A percentile compares a stretch with the other conserved stretches of the same genome.
Evolutionary conservation across 1,139 yeast species (phyloP).

Genomic region (Blastobotrys illinoisensis): DNA sequence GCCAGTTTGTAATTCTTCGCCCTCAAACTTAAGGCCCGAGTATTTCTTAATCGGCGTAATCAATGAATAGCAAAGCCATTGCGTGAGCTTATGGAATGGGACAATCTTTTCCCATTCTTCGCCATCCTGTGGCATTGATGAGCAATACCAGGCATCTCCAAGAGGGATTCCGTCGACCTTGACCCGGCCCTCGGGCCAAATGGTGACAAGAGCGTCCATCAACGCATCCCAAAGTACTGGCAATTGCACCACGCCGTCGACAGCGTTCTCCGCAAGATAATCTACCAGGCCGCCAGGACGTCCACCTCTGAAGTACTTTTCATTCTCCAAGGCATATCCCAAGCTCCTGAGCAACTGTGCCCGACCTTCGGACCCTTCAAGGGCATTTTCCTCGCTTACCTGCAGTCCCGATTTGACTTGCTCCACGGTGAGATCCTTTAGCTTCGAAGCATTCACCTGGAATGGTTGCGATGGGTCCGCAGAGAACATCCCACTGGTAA

Average conservation of each 20-base stretch:
- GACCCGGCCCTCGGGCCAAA: conserved; percentile 58
- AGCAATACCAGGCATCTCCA: conserved; percentile 55
- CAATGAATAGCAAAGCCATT: conserved; percentile 57
- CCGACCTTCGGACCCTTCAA: conserved; percentile 51
- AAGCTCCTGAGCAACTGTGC: conserved; percentile 40
- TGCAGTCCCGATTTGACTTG: conserved; percentile 40
- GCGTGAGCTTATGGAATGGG: conserved; percentile 58
- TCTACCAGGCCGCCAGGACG: conserved; percentile 54
- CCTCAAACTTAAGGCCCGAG: conserved; percentile 38
- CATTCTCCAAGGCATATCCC: conserved; percentile 38
- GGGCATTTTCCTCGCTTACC: conserved; percentile 39
- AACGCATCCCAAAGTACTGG: conserved; percentile 46
- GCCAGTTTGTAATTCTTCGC: conserved; percentile 48
- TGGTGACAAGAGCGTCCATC: conserved; percentile 47
- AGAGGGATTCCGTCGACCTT: conserved; percentile 43
- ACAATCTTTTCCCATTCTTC: conserved; percentile 38
- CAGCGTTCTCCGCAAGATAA: conserved; percentile 30
- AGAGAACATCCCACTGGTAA: conserved; percentile 44
- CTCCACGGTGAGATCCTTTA: conserved; percentile 26
- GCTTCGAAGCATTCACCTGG: conserved; percentile 41
- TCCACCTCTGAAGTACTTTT: conserved; percentile 38
- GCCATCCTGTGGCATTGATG: conserved; percentile 28
- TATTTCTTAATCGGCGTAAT: conserved; percentile 45
- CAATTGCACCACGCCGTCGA: conserved; percentile 32
- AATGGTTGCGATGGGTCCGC: conserved; percentile 28